A percentile compares a stretch with the other conserved stretches of the same genome.
Conservation (phyloP, 352 stramenopile genomes). For the Globisporangium alternatum region DNA sequence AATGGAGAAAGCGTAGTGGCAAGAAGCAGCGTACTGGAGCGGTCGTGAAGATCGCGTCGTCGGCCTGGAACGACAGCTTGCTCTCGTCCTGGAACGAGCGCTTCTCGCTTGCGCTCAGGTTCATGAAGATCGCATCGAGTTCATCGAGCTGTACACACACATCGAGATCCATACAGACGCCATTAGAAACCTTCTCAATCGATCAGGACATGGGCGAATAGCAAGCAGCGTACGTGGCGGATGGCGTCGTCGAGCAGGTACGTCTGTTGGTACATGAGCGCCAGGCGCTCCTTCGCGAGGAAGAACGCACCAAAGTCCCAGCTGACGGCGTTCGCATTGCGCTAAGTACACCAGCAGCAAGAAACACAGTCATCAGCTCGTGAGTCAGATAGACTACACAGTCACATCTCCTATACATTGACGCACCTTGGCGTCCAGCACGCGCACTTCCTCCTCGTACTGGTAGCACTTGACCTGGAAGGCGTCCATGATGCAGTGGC, state of each 20-base stretch:
- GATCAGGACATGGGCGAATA: too few species aligned
- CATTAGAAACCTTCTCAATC: neutral
- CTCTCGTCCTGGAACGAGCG: conserved; percentile 20
- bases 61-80: conserved; percentile 22
- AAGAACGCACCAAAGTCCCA: conserved; percentile 86
- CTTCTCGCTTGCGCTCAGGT: conserved; percentile 34
- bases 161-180: neutral
- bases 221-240: conserved; percentile 49
- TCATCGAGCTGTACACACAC: conserved; percentile 53
- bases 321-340: conserved; percentile 27
- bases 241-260: conserved; percentile 81
- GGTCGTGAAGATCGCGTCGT: conserved; percentile 56
- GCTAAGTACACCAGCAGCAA: conserved; percentile 17
- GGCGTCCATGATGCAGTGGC: conserved; percentile 79
- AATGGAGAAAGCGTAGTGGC: neutral
- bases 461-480: conserved; percentile 77
- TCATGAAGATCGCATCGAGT: conserved; percentile 71
- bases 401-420: neutral
- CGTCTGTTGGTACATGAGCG: conserved; percentile 83
- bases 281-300: conserved; percentile 70
- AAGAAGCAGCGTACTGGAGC: conserved; percentile 41
- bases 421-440: conserved; percentile 61
- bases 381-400: neutral
- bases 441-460: conserved; percentile 70
- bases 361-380: neutral